These are phyloP conservation scores for Astrephomene gubernaculifera DNA, from an alignment of 139 green algal genomes.

Conservation along the genomic window DNA sequence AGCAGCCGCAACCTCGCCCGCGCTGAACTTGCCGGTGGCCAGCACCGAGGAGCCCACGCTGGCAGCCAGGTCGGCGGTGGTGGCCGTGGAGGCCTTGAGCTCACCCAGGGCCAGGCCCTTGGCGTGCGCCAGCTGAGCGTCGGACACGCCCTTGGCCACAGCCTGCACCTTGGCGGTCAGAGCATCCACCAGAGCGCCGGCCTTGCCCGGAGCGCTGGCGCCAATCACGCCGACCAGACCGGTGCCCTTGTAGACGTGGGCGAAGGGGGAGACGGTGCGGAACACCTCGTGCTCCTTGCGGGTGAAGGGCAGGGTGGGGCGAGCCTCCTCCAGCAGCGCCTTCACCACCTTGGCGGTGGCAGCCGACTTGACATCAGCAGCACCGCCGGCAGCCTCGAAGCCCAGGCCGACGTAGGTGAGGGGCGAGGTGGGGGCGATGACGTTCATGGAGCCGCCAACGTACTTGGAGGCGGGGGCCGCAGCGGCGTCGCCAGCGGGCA, in stretches of 20 bases:
- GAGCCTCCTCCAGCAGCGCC: constrained; percentile 60
- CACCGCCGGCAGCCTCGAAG: constrained; percentile 67
- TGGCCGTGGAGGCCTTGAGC: constrained; percentile 33
- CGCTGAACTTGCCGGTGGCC: constrained; percentile 51
- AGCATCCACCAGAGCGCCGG: constrained; percentile 39
- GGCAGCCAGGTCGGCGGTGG: constrained; percentile 1
- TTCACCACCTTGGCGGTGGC: constrained; percentile 60
- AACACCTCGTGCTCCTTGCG: constrained; percentile 49
- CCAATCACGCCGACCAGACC: constrained; percentile 56
- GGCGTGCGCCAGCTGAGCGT: constrained; percentile 48
- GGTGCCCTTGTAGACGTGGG: constrained; percentile 53
- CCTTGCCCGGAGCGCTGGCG: constrained; percentile 21
- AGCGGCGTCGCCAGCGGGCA: background rate
- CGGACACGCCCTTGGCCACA: constrained; percentile 45
- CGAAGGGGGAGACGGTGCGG: constrained; percentile 45
- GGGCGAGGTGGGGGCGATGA: constrained; percentile 44
- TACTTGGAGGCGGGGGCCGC: constrained; percentile 49
- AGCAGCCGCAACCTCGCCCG: constrained; percentile 21
- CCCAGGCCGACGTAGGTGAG: constrained; percentile 60
- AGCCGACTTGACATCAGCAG: constrained; percentile 58
- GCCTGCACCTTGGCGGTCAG: constrained; percentile 55
- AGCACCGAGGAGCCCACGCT: constrained; percentile 44
- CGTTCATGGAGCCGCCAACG: constrained; percentile 59
- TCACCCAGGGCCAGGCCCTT: constrained; percentile 52
- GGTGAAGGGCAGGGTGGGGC: constrained; percentile 54